Conservation (phyloP, 805 yeast species). For the Naumovozyma castellii region DNA sequence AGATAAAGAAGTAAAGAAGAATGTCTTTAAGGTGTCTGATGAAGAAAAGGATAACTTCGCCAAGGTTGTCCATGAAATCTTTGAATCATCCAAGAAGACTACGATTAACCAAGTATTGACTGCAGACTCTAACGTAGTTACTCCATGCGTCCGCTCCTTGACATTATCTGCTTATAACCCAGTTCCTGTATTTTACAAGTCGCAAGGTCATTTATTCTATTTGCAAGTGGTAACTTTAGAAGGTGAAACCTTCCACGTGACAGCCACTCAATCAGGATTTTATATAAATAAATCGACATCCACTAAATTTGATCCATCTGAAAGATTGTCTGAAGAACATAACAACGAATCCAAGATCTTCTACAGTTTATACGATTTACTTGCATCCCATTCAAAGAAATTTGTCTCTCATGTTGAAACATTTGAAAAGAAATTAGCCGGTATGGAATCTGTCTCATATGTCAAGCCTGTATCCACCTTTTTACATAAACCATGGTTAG, state of each 20-base stretch:
- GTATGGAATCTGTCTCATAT: constrained; percentile 44
- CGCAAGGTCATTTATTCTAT: constrained; percentile 76
- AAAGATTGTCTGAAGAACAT: constrained; percentile 23
- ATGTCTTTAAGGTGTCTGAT: constrained; percentile 20
- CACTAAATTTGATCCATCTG: constrained; percentile 59
- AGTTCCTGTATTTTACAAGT: constrained; percentile 51
- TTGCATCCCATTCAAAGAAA: constrained; percentile 55
- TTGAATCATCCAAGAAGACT: constrained; percentile 13
- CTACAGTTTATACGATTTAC: constrained; percentile 48
- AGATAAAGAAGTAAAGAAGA: constrained; percentile 11
- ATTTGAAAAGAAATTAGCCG: constrained; percentile 39
- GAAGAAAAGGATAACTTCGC: constrained; percentile 23
- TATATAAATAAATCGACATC: constrained; percentile 62
- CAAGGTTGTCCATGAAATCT: constrained; percentile 17
- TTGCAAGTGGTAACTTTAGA: constrained; percentile 70
- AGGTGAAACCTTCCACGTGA: constrained; percentile 67
- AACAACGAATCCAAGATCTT: constrained; percentile 18
- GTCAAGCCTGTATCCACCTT: constrained; percentile 52
- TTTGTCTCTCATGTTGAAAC: constrained; percentile 44
- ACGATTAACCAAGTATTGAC: constrained; percentile 12
- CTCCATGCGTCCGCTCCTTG: constrained; percentile 46
- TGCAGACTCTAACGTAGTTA: constrained; percentile 17
- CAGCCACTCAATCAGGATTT: constrained; percentile 74
- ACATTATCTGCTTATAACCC: constrained; percentile 81
- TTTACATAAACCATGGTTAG: constrained; percentile 70